Evolutionary conservation across 140 eudicot genomes (phyloP).

Genomic region (Bidens hawaiensis): DNA sequence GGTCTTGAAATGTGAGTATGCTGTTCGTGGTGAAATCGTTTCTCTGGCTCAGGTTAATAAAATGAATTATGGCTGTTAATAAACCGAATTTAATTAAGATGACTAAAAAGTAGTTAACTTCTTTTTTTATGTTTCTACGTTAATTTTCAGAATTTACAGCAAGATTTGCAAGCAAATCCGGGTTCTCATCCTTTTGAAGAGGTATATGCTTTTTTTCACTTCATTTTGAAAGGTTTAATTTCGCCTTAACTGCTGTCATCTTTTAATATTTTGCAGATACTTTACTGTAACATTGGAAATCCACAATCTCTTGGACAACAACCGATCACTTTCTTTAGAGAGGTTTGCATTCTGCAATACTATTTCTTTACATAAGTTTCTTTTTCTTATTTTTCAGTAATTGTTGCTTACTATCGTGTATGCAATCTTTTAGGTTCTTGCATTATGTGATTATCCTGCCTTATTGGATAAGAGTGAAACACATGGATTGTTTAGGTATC

Average conservation of each 20-base stretch:
- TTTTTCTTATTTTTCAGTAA: neutral
- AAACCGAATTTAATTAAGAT: neutral
- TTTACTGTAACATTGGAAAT: conserved; percentile 90
- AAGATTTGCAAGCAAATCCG: conserved; percentile 67
- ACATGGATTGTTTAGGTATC: conserved; percentile 84
- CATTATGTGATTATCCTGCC: conserved; percentile 86
- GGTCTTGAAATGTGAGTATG: conserved; percentile 94
- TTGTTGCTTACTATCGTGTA: neutral
- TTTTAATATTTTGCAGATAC: conserved; percentile 43
- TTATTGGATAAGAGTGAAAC: conserved; percentile 85
- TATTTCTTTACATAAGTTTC: neutral
- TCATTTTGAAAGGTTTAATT: neutral
- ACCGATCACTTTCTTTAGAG: conserved; percentile 93
- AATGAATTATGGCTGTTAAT: neutral
- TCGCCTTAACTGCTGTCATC: neutral
- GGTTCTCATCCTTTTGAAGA: conserved; percentile 86
- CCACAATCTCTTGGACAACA: conserved; percentile 95
- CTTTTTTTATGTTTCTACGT: neutral
- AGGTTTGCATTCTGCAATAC: conserved; percentile 38
- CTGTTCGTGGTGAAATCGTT: conserved; percentile 96
- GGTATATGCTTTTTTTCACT: conserved; percentile 35
- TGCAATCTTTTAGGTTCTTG: conserved; percentile 62
- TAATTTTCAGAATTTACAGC: conserved; percentile 64
- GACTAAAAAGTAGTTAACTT: neutral
- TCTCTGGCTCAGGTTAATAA: conserved; percentile 72